A percentile compares a stretch with the other conserved stretches of the same genome.
Evolutionary conservation across 176 grass and related monocot genomes (phyloP).

Genomic region (Bonia amplexicaulis): DNA sequence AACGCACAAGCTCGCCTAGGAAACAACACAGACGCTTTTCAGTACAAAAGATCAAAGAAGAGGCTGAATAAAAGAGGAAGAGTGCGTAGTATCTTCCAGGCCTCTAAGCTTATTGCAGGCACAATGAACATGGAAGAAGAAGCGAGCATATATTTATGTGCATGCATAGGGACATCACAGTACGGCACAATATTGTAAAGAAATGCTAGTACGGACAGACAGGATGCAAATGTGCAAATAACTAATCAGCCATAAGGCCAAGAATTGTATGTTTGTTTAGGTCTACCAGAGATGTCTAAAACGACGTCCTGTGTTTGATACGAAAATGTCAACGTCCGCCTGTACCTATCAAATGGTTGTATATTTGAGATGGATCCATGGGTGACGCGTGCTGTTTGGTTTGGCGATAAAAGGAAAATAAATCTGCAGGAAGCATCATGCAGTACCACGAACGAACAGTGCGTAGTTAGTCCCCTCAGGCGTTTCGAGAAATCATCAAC

Average conservation of each 20-base stretch:
- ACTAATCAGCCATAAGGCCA: neutral
- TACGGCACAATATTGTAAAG: neutral
- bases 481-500: neutral
- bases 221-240: neutral
- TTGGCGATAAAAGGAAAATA: neutral
- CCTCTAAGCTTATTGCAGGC: slow-evolving; percentile 12
- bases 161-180: neutral
- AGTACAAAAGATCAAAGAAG: neutral
- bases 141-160: neutral
- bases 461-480: neutral
- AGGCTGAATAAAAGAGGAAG: neutral
- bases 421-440: neutral
- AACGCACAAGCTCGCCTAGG: neutral
- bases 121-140: neutral
- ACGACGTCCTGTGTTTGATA: neutral
- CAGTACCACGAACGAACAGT: neutral
- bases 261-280: neutral
- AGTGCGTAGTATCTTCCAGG: neutral
- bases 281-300: neutral
- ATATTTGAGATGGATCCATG: neutral
- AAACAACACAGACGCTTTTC: neutral
- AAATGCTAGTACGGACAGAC: neutral
- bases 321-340: neutral
- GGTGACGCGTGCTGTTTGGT: neutral
- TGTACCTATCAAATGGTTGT: neutral